Evolutionary conservation across 2,329 filamentous ascomycete species (phyloP).

Genomic region (Diplodia intermedia): DNA sequence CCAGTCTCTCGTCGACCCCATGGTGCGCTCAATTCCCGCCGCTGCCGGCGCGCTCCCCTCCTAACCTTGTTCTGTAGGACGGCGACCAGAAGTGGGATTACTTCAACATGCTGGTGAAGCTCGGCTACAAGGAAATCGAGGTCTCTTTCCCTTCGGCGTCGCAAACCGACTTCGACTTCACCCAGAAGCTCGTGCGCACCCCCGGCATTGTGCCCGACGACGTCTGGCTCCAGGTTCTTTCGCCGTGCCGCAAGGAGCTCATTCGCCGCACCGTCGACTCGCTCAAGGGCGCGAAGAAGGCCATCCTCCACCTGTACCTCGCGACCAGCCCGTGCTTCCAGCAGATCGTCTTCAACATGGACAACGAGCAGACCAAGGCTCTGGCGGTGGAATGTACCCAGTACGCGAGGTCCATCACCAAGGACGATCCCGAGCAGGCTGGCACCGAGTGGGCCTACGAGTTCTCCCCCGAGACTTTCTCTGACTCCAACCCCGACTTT

Average conservation of each 20-base stretch:
- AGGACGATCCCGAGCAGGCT: conserved; percentile 67
- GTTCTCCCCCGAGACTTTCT: conserved; percentile 89
- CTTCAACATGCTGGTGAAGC: conserved; percentile 90
- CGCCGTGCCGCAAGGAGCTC: conserved; percentile 88
- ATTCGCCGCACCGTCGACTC: conserved; percentile 90
- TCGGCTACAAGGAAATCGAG: conserved; percentile 98
- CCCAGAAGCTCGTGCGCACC: conserved; percentile 82
- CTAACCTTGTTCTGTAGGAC: conserved; percentile 62
- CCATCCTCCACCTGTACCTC: conserved; percentile 93
- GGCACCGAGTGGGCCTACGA: conserved; percentile 78
- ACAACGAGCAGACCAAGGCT: conserved; percentile 79
- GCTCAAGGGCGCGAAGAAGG: conserved; percentile 87
- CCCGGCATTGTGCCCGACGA: conserved; percentile 84
- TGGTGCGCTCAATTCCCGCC: conserved; percentile 64
- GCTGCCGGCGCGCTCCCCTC: neutral
- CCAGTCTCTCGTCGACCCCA: conserved; percentile 90
- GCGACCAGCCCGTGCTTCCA: conserved; percentile 97
- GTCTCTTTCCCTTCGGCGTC: conserved; percentile 95
- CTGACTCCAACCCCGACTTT: conserved; percentile 85
- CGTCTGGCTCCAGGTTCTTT: conserved; percentile 89
- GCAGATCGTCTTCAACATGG: conserved; percentile 85
- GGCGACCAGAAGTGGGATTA: conserved; percentile 94
- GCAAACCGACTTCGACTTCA: conserved; percentile 96
- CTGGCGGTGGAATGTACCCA: conserved; percentile 86
- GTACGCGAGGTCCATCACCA: conserved; percentile 87